Percentiles rank a stretch among this genome's conserved stretches.
Evolutionary conservation across 1,284 basidiomycete genomes (phyloP).

Genomic region (Rhodotorula mucilaginosa): DNA sequence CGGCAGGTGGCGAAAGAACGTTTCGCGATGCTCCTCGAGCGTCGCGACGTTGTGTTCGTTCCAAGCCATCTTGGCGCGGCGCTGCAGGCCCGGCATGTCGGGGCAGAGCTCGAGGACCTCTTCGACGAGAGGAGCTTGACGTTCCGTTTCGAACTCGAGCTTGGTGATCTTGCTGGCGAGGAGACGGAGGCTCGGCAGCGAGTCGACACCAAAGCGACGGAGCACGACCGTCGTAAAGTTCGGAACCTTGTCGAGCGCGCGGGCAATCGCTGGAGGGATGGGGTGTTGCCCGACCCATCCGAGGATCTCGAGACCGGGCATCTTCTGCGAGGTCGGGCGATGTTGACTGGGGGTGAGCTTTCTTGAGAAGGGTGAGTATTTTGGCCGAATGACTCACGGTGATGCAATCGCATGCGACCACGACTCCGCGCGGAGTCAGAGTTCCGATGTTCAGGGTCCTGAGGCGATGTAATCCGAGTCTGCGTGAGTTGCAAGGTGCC

Average conservation of each 20-base stretch:
- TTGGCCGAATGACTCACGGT: too few species aligned
- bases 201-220: neutral
- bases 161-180: constrained; percentile 8
- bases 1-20: neutral
- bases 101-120: neutral
- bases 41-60: neutral
- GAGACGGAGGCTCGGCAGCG: constrained; percentile 1
- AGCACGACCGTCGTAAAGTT: neutral
- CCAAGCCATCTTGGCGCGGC: neutral
- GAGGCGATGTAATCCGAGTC: too few species aligned
- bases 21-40: neutral
- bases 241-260: neutral
- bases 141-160: neutral
- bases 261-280: neutral
- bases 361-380: too few species aligned
- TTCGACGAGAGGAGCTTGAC: neutral
- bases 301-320: neutral
- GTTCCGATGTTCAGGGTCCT: too few species aligned
- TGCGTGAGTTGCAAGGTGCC: too few species aligned
- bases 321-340: neutral
- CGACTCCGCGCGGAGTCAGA: too few species aligned
- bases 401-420: too few species aligned
- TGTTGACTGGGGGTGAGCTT: too few species aligned
- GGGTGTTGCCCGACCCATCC: neutral
- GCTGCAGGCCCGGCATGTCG: neutral